phyloP scores from a whole-genome alignment of 1,284 basidiomycete species.

The Apiotrichum siamense region DNA sequence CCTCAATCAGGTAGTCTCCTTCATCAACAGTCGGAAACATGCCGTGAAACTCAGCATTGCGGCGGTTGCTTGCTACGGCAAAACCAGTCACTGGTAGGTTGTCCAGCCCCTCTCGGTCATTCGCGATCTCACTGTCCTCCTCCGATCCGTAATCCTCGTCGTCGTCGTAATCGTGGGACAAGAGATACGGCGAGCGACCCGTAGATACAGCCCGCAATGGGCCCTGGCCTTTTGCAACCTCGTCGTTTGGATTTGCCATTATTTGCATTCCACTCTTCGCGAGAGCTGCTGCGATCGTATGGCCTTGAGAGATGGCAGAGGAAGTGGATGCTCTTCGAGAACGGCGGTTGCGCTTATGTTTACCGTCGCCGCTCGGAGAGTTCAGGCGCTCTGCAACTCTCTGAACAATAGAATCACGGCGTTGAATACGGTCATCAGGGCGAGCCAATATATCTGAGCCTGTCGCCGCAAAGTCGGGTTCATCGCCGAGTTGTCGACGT shows the following conservation, averaged over 20 bases:
- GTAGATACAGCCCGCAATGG: slow-evolving; percentile 8
- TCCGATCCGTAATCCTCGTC: slow-evolving; percentile 45
- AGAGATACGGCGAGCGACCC: slow-evolving; percentile 20
- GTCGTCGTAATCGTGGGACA: slow-evolving; percentile 17
- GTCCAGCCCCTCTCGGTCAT: slow-evolving; percentile 39
- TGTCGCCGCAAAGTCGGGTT: not conserved
- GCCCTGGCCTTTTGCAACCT: not conserved
- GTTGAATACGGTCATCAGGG: slow-evolving; percentile 6
- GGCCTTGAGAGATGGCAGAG: slow-evolving; percentile 21
- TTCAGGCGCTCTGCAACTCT: slow-evolving; percentile 15
- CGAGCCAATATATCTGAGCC: slow-evolving; percentile 8
- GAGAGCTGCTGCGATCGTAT: slow-evolving; percentile 32
- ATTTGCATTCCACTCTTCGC: slow-evolving; percentile 34
- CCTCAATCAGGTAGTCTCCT: slow-evolving; percentile 97
- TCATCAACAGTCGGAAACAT: slow-evolving; percentile 83
- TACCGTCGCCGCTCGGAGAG: slow-evolving; percentile 8
- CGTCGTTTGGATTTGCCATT: slow-evolving; percentile 5
- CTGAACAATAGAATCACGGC: slow-evolving; percentile 24
- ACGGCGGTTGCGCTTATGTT: slow-evolving; percentile 18
- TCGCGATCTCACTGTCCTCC: slow-evolving; percentile 52
- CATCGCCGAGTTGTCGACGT: not conserved
- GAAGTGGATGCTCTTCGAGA: slow-evolving; percentile 21
- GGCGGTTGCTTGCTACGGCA: slow-evolving; percentile 89
- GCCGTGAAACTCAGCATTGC: slow-evolving; percentile 94
- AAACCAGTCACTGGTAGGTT: slow-evolving; percentile 80